Evolutionary conservation across 2,329 filamentous ascomycete species (phyloP).

Genomic region (Polychaeton citri): DNA sequence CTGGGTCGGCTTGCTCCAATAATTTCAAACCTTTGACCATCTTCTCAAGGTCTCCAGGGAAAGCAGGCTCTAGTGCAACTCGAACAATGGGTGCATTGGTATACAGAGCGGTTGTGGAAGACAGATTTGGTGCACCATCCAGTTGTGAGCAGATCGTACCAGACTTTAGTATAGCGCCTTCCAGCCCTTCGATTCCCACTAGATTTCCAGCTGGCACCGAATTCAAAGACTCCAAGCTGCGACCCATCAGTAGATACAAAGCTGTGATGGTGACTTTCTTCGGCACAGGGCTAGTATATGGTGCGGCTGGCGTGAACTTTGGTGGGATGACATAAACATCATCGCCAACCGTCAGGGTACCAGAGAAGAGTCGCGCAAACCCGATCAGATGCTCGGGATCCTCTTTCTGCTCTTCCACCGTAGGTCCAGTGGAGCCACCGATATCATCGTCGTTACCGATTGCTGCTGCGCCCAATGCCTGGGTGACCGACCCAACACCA

Average conservation of each 20-base stretch:
- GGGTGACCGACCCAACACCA: slow-evolving; percentile 43
- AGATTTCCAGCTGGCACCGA: slow-evolving; percentile 87
- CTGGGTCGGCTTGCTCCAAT: slow-evolving; percentile 88
- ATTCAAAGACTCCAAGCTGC: slow-evolving; percentile 67
- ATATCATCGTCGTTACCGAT: slow-evolving; percentile 37
- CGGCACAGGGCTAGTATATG: slow-evolving; percentile 58
- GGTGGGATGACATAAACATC: slow-evolving; percentile 81
- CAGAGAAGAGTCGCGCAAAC: slow-evolving; percentile 88
- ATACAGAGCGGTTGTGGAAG: slow-evolving; percentile 65
- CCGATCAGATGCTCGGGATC: slow-evolving; percentile 85
- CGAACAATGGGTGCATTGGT: slow-evolving; percentile 72
- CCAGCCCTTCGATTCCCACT: slow-evolving; percentile 86
- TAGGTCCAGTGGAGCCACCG: slow-evolving; percentile 23
- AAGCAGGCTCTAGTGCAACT: slow-evolving; percentile 85
- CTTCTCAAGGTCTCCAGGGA: slow-evolving; percentile 81
- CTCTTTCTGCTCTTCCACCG: slow-evolving; percentile 40
- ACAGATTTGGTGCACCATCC: slow-evolving; percentile 78
- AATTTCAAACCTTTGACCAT: slow-evolving; percentile 83
- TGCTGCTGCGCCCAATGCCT: slow-evolving; percentile 47
- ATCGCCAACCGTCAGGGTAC: slow-evolving; percentile 78
- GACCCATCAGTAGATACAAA: slow-evolving; percentile 91
- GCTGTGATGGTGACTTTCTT: slow-evolving; percentile 74
- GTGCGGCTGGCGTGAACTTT: slow-evolving; percentile 76
- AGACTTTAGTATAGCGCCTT: slow-evolving; percentile 88
- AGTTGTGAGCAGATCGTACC: slow-evolving; percentile 83